phyloP scores from a whole-genome alignment of 176 grass and related monocot species.

The Hordeum marinum region DNA sequence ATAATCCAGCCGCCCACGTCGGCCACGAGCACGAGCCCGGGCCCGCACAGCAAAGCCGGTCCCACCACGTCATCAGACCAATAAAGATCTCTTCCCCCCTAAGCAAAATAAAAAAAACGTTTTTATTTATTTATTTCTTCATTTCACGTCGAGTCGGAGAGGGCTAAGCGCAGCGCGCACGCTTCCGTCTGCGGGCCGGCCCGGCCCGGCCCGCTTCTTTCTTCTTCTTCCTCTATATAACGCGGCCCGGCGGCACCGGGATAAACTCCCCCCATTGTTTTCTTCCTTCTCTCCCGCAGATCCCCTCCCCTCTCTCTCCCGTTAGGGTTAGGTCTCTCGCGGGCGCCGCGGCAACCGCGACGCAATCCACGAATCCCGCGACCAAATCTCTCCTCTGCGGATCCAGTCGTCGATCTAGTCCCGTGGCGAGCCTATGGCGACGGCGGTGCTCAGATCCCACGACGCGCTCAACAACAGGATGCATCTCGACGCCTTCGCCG shows the following conservation, averaged over 20 bases:
- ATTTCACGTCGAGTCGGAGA: no score
- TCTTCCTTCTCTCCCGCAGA: neutral
- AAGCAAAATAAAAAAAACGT: no score
- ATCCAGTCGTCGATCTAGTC: neutral
- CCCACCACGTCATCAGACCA: neutral
- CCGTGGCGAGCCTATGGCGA: constrained; percentile 25
- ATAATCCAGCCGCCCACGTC: constrained; percentile 28
- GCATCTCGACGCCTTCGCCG: constrained; percentile 41
- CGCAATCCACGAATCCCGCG: no score
- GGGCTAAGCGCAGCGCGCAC: constrained; percentile 5
- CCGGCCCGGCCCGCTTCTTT: neutral
- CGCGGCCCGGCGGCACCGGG: neutral
- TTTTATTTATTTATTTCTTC: no score
- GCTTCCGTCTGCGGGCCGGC: neutral
- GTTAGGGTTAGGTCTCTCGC: constrained; percentile 21
- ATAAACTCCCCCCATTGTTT: neutral
- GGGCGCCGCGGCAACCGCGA: neutral
- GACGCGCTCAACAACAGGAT: constrained; percentile 29
- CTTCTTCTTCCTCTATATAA: constrained; percentile 13
- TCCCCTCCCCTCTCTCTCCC: neutral
- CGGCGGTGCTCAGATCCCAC: constrained; percentile 46
- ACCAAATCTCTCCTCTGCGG: neutral
- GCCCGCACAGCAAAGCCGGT: neutral
- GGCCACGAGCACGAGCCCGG: neutral
- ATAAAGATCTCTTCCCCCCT: no score